A percentile compares a stretch with the other conserved stretches of the same genome.
Conservation (phyloP, 306 rosid genomes). For the Prunus dulcis region DNA sequence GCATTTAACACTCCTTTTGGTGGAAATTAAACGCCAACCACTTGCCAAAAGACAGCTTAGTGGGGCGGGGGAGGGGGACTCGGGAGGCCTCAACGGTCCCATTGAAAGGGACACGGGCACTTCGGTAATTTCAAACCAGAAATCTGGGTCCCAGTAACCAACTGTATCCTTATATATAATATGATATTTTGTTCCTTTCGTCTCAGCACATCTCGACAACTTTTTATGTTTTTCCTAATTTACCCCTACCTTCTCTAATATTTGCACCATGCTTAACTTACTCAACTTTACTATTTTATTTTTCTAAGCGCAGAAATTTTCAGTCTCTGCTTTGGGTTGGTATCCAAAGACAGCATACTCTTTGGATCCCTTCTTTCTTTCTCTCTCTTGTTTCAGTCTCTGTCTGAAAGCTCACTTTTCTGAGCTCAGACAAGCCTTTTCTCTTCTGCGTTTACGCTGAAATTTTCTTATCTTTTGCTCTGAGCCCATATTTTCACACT, state of each 20-base stretch:
- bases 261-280: background rate
- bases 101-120: background rate
- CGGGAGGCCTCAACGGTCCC: conserved; percentile 5
- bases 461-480: conserved; percentile 23
- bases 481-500: conserved; percentile 13
- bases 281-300: background rate
- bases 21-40: background rate
- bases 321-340: conserved; percentile 29
- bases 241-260: conserved; percentile 12
- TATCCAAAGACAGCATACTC: conserved; percentile 34
- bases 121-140: background rate
- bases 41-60: background rate
- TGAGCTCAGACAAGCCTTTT: conserved; percentile 19
- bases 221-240: conserved; percentile 8
- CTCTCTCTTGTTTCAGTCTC: conserved; percentile 25
- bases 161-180: background rate
- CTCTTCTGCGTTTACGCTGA: conserved; percentile 25
- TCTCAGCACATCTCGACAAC: background rate
- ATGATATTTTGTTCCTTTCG: conserved; percentile 8
- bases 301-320: background rate
- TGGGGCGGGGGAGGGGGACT: background rate
- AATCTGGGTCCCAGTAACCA: background rate
- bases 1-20: background rate
- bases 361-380: conserved; percentile 38
- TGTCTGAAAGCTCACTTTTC: conserved; percentile 30